Evolutionary conservation across 2,329 filamentous ascomycete genomes (phyloP).

Genomic region (Epichloe sibirici): DNA sequence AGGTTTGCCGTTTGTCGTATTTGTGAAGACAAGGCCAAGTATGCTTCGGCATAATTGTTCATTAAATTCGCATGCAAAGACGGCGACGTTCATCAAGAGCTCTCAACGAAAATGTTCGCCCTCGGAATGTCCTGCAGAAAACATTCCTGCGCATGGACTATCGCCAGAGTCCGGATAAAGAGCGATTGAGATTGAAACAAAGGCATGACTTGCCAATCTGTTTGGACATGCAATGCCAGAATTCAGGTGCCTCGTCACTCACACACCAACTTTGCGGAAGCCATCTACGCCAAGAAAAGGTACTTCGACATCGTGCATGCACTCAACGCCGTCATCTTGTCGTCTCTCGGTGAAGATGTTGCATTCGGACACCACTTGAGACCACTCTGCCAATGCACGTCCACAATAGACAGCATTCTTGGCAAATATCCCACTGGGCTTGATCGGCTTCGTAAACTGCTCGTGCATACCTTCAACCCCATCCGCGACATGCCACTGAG

Average conservation of each 20-base stretch:
- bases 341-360: slow-evolving; percentile 72
- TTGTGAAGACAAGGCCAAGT: not conserved
- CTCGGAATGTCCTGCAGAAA: not conserved
- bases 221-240: not conserved
- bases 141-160: not conserved
- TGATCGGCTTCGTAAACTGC: slow-evolving; percentile 28
- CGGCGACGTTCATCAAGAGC: not conserved
- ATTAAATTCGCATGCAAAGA: not conserved
- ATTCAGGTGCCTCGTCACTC: not conserved
- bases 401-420: slow-evolving; percentile 51
- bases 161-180: not conserved
- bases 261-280: slow-evolving; percentile 17
- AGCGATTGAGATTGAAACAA: not conserved
- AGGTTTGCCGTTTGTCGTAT: not conserved
- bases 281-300: slow-evolving; percentile 29
- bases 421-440: slow-evolving; percentile 33
- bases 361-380: slow-evolving; percentile 61
- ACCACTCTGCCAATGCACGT: slow-evolving; percentile 68
- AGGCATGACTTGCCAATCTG: not conserved
- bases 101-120: not conserved
- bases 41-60: not conserved
- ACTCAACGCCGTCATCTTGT: slow-evolving; percentile 58
- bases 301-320: slow-evolving; percentile 53
- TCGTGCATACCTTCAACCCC: slow-evolving; percentile 12
- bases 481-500: not conserved